phyloP scores from a whole-genome alignment of 805 yeast genomes.

The Scheffersomyces amazonensis region DNA sequence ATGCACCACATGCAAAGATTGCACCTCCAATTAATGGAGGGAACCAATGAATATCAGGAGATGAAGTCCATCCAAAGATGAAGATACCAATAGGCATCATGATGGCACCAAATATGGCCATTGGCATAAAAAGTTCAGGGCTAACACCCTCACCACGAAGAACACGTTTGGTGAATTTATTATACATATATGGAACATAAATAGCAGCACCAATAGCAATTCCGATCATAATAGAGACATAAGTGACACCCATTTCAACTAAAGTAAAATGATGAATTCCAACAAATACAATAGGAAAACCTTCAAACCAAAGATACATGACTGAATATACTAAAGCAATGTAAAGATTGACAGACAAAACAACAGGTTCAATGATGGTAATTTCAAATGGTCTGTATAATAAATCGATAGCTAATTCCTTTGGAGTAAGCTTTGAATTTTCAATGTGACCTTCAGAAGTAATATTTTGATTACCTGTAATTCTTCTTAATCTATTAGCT shows the following conservation, averaged over 20 bases:
- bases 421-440: constrained; percentile 14
- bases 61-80: constrained; percentile 48
- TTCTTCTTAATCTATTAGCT: constrained; percentile 42
- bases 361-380: constrained; percentile 51
- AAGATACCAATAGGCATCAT: constrained; percentile 40
- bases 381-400: constrained; percentile 51
- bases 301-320: constrained; percentile 54
- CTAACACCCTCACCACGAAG: constrained; percentile 19
- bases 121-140: constrained; percentile 38
- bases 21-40: constrained; percentile 41
- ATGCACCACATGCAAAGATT: constrained; percentile 36
- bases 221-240: constrained; percentile 49
- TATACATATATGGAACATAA: constrained; percentile 22
- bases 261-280: constrained; percentile 45
- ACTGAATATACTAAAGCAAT: constrained; percentile 52
- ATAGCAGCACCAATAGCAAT: constrained; percentile 33
- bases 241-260: constrained; percentile 47
- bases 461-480: constrained; percentile 45
- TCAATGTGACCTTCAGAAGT: constrained; percentile 36
- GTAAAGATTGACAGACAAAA: constrained; percentile 50
- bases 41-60: constrained; percentile 42
- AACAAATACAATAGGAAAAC: constrained; percentile 46
- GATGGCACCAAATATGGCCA: constrained; percentile 37
- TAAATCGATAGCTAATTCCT: constrained; percentile 23
- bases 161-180: constrained; percentile 14